Conservation (phyloP, 495 filamentous ascomycete species). For the Trichocladium uniseriatum region DNA sequence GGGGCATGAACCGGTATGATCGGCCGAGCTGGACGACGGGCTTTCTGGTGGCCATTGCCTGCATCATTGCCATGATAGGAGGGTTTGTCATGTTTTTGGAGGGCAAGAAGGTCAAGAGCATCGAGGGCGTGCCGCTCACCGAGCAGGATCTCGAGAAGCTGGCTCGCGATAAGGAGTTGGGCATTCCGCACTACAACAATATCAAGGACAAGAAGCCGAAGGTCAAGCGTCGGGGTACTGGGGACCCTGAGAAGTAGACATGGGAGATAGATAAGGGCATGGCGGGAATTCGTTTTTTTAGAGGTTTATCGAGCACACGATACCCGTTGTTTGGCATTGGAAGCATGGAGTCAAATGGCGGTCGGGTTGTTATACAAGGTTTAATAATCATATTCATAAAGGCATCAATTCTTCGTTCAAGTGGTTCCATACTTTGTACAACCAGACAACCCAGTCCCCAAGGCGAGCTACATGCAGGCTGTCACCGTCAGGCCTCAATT, state of each 20-base stretch:
- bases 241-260: slow-evolving; percentile 5
- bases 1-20: slow-evolving; percentile 59
- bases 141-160: slow-evolving; percentile 38
- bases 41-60: slow-evolving; percentile 60
- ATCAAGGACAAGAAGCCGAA: slow-evolving; percentile 44
- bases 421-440: too few species aligned
- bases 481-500: too few species aligned
- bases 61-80: slow-evolving; percentile 56
- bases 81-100: slow-evolving; percentile 62
- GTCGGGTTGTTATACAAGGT: background rate
- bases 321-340: slow-evolving; percentile 1
- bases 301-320: background rate
- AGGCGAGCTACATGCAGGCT: too few species aligned
- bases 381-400: too few species aligned
- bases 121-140: slow-evolving; percentile 51
- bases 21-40: slow-evolving; percentile 69
- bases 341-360: background rate
- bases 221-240: slow-evolving; percentile 20
- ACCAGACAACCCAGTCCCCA: too few species aligned
- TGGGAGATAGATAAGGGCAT: background rate
- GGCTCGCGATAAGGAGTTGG: slow-evolving; percentile 38
- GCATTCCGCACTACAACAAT: slow-evolving; percentile 46
- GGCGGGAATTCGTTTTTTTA: background rate
- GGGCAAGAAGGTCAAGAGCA: slow-evolving; percentile 52
- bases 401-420: background rate